A percentile compares a stretch with the other conserved stretches of the same genome.
Conservation (phyloP, 805 yeast genomes). For the Ogataea minuta region DNA sequence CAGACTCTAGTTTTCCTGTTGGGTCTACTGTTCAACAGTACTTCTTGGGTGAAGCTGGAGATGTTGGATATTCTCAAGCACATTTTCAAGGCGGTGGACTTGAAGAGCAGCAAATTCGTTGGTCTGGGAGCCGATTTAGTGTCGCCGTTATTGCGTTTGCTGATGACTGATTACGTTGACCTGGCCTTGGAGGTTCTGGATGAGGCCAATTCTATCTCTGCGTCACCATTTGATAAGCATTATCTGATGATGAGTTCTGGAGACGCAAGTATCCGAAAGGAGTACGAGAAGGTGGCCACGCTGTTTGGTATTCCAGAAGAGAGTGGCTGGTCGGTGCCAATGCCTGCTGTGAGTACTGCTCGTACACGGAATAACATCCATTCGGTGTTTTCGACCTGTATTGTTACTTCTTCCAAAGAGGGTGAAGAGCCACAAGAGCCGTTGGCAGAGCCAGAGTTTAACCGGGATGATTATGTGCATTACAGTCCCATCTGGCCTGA, state of each 20-base stretch:
- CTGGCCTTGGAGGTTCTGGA: slow-evolving; percentile 88
- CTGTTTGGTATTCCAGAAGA: slow-evolving; percentile 94
- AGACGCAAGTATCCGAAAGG: slow-evolving; percentile 70
- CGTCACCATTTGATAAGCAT: slow-evolving; percentile 87
- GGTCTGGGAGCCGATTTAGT: slow-evolving; percentile 95
- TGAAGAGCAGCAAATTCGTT: slow-evolving; percentile 71
- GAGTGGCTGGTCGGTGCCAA: slow-evolving; percentile 95
- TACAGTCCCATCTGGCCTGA: slow-evolving; percentile 31
- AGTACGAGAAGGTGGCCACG: slow-evolving; percentile 82
- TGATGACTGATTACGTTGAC: slow-evolving; percentile 82
- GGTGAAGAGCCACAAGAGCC: slow-evolving; percentile 37
- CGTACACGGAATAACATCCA: slow-evolving; percentile 90
- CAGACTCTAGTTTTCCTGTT: slow-evolving; percentile 71
- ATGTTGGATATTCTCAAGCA: slow-evolving; percentile 73
- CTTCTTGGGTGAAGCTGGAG: slow-evolving; percentile 76
- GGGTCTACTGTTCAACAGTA: slow-evolving; percentile 75
- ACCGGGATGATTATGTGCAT: slow-evolving; percentile 54
- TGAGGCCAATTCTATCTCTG: slow-evolving; percentile 79
- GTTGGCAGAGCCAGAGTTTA: slow-evolving; percentile 38
- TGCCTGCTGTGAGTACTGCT: slow-evolving; percentile 89
- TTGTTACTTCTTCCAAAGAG: slow-evolving; percentile 40
- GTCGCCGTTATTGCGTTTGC: slow-evolving; percentile 79
- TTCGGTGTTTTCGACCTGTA: slow-evolving; percentile 89
- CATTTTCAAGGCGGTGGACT: slow-evolving; percentile 73
- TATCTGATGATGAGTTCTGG: slow-evolving; percentile 91